Conservation (phyloP, 2,329 filamentous ascomycete genomes). For the Xylariaceae sp. region DNA sequence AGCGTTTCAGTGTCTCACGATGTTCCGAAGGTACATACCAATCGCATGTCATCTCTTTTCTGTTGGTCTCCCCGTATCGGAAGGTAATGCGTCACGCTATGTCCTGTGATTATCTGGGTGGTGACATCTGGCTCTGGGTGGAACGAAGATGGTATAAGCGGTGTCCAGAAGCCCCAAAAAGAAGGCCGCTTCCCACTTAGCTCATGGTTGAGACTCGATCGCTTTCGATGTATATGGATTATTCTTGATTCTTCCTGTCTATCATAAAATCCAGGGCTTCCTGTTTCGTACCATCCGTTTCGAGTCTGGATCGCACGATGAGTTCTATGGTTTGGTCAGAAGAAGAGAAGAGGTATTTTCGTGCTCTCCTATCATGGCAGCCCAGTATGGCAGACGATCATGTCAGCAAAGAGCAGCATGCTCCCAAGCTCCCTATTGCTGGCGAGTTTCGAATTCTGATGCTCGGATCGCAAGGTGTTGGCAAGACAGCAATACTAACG, state of each 20-base stretch:
- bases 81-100: conserved; percentile 1
- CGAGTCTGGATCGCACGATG: conserved; percentile 6
- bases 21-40: conserved; percentile 20
- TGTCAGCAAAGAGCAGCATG: conserved; percentile 10
- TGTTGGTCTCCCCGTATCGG: conserved; percentile 4
- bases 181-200: no score
- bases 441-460: conserved; percentile 39
- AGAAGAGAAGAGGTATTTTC: conserved; percentile 39
- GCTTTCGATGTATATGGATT: no score
- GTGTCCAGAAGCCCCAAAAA: no score
- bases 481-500: conserved; percentile 40
- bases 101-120: no score
- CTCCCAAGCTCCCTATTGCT: conserved; percentile 19
- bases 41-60: conserved; percentile 15
- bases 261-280: no score
- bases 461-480: conserved; percentile 35
- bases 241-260: no score
- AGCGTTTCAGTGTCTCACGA: conserved; percentile 18
- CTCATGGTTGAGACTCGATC: no score
- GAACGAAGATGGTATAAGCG: no score
- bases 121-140: no score
- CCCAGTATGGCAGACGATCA: conserved; percentile 27
- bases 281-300: no score
- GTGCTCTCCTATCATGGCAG: conserved; percentile 38
- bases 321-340: conserved; percentile 33